Evolutionary conservation across 306 rosid species (phyloP).

Genomic region (Fragaria vesca): DNA sequence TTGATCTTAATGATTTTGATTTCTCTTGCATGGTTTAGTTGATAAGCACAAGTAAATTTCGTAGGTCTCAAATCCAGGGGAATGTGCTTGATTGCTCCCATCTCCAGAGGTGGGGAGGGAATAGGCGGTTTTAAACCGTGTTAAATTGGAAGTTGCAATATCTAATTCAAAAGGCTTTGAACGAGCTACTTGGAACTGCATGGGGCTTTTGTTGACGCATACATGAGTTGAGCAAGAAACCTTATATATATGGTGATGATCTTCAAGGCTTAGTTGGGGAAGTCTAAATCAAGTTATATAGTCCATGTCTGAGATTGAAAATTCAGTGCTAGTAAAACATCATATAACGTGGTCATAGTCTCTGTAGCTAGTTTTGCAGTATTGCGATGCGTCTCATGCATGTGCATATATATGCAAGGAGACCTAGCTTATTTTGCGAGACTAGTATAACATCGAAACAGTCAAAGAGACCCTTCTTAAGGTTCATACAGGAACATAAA

Average conservation of each 20-base stretch:
- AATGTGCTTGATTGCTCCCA: no score
- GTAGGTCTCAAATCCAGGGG: no score
- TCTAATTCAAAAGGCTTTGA: no score
- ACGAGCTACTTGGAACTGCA: background rate
- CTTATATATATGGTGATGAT: background rate
- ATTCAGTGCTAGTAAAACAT: background rate
- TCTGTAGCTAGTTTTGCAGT: background rate
- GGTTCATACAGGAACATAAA: constrained; percentile 5
- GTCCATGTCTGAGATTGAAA: background rate
- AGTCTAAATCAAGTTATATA: background rate
- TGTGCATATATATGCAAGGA: background rate
- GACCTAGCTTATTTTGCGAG: constrained; percentile 7
- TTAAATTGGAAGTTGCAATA: no score
- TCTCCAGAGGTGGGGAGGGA: no score
- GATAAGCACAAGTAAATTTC: no score
- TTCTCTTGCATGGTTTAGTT: no score
- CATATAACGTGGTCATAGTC: background rate
- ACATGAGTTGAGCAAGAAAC: background rate
- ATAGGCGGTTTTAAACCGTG: no score
- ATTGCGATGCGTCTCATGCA: background rate
- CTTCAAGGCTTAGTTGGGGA: background rate
- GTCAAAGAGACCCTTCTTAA: constrained; percentile 40
- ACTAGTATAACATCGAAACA: constrained; percentile 35
- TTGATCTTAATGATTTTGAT: no score
- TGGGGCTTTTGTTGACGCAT: background rate